Base-by-base conservation (phyloP, 257 asterid species). In the Cinchona pubescens region DNA sequence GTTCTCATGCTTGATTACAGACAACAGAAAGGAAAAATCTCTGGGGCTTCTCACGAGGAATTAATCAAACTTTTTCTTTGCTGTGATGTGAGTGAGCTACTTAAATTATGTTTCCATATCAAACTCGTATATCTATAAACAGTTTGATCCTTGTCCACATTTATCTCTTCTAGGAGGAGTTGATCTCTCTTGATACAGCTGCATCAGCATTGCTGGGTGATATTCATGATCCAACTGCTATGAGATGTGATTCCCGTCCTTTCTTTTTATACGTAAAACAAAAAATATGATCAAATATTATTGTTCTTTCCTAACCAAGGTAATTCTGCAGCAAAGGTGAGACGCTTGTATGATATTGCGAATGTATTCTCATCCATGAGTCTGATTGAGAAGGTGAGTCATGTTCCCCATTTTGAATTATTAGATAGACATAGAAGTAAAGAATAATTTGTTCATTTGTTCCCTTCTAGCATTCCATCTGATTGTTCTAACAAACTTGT, bases 281-380 rank as follows among this genome's bases (percentile, higher is more conserved):
- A 43, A 51, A 75, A 40, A 55, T 58, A 35, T 75, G 59, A 49
- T 37, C 29, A 53, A 67, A 15, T n/a, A 16, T 49, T 49, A 18
- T 16, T 18, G 56, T 18, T 18, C 34, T 75, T 53, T 35, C 59
- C 65, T 27, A 19, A 56, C 48, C 53, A 60, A 62, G 72, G 59
- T 75, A 35, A 19, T 79, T 73, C 72, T 84, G 83, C 96, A 88
- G 96, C 90, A 62, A 90, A 87, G 75, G 64, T 82, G 49, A 87
- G 96, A 67, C 96, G 93, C 68, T 77, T 90, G 83, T 88, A 88
- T 78, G 96, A 90, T 76, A 85, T 88, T 78, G 88, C 94, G 21
- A 88, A 88, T 82, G 94, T 90, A 64, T 82, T 90, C 38, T 78
- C 86, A 59, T 88, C 96, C 38, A 80, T 88, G 87, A 83, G 76